Conservation (phyloP, 306 rosid species). For the Urtica urens region DNA sequence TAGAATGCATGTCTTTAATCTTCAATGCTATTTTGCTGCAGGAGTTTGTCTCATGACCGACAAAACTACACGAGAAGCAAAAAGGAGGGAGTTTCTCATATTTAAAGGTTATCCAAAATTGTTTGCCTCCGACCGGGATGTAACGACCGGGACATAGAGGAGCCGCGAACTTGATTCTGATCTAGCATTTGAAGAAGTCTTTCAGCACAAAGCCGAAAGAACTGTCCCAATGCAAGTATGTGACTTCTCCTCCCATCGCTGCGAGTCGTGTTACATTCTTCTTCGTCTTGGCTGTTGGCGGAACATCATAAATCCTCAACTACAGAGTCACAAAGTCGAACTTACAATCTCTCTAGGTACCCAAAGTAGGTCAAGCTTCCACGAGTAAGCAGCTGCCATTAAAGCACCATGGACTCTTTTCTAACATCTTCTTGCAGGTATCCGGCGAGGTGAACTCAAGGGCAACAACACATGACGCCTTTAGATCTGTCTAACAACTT, state of each 20-base stretch:
- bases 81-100: neutral
- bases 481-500: neutral
- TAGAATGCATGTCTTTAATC: too few species aligned
- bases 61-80: neutral
- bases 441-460: neutral
- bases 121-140: neutral
- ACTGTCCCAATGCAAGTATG: neutral
- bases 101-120: neutral
- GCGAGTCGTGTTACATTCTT: neutral
- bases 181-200: neutral
- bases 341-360: neutral
- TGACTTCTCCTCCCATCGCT: neutral
- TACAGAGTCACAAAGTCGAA: neutral
- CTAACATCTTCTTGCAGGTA: neutral
- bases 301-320: neutral
- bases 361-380: neutral
- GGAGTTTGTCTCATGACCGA: neutral
- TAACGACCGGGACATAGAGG: neutral
- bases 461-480: neutral
- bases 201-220: neutral
- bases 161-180: neutral
- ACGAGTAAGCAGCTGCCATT: too few species aligned
- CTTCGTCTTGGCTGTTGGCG: neutral
- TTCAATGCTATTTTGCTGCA: too few species aligned
- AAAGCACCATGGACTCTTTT: too few species aligned